These are phyloP conservation scores for Termitomyces titanicus DNA, from an alignment of 768 basidiomycete species.

Conservation along the genomic window DNA sequence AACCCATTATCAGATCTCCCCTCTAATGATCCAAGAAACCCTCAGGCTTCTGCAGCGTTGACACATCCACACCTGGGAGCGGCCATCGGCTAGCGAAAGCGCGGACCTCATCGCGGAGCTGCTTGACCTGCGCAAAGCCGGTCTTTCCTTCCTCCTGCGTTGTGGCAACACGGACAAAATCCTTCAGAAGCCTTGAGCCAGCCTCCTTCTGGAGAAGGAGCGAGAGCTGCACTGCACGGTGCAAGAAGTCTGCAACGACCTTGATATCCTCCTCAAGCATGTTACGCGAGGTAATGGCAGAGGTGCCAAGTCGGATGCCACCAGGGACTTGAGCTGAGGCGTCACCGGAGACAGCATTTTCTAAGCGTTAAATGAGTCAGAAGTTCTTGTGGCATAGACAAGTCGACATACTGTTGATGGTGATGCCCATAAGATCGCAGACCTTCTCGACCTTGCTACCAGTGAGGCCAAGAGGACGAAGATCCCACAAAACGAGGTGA, in stretches of 20 bases:
- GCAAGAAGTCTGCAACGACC: constrained; percentile 84
- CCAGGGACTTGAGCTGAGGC: constrained; percentile 94
- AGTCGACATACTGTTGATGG: constrained; percentile 80
- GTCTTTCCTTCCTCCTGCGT: constrained; percentile 63
- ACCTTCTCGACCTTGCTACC: constrained; percentile 99
- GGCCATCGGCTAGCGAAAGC: constrained; percentile 87
- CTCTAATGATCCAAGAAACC: constrained; percentile 38
- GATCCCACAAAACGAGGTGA: constrained; percentile 97
- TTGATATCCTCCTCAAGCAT: constrained; percentile 89
- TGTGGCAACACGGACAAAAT: constrained; percentile 85
- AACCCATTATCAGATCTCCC: not conserved
- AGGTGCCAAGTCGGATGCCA: constrained; percentile 94
- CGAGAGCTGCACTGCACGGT: constrained; percentile 91
- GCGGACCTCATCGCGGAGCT: constrained; percentile 77
- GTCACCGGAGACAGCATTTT: constrained; percentile 97
- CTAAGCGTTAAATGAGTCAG: constrained; percentile 29
- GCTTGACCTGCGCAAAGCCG: constrained; percentile 66
- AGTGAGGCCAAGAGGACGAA: constrained; percentile 92
- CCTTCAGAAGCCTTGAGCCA: constrained; percentile 91
- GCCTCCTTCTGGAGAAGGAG: constrained; percentile 91
- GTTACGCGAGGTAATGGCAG: constrained; percentile 91
- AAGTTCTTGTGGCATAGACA: not conserved
- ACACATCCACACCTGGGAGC: constrained; percentile 76
- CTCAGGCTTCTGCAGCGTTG: constrained; percentile 49
- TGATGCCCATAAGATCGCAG: constrained; percentile 94